phyloP scores from a whole-genome alignment of 108 stramenopile species.

The Conticribra guillardii region DNA sequence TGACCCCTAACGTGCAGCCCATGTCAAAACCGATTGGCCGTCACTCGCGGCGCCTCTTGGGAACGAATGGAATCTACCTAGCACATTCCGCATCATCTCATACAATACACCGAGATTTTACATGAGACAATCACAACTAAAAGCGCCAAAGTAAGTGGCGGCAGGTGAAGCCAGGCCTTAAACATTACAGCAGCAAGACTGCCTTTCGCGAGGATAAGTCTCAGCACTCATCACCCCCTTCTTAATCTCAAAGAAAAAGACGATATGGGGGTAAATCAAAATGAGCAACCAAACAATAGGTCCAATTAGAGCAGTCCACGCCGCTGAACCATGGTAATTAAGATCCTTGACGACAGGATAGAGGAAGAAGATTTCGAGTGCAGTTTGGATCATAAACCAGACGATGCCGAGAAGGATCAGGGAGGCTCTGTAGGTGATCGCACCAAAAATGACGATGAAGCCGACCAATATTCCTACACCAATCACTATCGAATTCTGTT shows the following conservation, averaged over 20 bases:
- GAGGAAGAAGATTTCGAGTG: background rate
- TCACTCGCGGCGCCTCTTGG: too few species aligned
- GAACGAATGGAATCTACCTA: too few species aligned
- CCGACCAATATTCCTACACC: background rate
- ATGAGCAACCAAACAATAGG: constrained; percentile 11
- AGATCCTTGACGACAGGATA: constrained; percentile 3
- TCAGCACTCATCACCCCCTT: constrained; percentile 18
- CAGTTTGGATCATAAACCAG: background rate
- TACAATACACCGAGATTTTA: too few species aligned
- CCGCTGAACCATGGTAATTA: background rate
- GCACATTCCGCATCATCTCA: too few species aligned
- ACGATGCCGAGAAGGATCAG: background rate
- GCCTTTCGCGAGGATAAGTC: constrained; percentile 16
- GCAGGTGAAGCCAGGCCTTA: too few species aligned
- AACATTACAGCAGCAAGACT: constrained; percentile 14
- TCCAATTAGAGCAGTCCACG: background rate
- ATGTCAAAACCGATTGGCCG: too few species aligned
- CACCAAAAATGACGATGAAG: background rate
- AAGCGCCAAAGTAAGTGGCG: too few species aligned
- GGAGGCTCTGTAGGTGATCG: background rate
- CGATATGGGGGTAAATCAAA: constrained; percentile 23
- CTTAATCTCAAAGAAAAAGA: constrained; percentile 16
- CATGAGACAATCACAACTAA: too few species aligned
- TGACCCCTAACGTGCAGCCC: too few species aligned
- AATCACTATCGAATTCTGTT: background rate